Conservation (phyloP, 352 stramenopile species). For the Phytophthora hibernalis region DNA sequence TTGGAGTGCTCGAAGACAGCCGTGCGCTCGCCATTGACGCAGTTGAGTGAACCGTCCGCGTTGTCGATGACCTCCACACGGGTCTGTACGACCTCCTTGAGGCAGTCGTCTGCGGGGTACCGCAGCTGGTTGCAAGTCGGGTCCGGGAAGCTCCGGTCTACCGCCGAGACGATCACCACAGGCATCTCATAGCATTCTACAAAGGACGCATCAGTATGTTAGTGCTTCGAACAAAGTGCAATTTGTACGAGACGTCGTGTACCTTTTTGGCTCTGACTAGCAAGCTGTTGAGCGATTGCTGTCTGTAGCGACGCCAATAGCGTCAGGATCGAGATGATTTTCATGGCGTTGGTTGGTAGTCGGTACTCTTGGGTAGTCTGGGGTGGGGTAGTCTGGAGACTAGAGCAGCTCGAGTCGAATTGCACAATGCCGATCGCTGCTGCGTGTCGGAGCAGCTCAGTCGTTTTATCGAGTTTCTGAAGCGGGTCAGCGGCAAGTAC, state of each 20-base stretch:
- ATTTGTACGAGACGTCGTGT: neutral
- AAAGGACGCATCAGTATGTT: neutral
- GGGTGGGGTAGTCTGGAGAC: constrained; percentile 26
- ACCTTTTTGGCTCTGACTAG: constrained; percentile 8
- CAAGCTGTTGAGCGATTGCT: constrained; percentile 18
- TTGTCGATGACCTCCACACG: constrained; percentile 75
- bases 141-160: constrained; percentile 65
- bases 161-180: constrained; percentile 67
- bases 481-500: neutral
- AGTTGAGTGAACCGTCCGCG: constrained; percentile 60
- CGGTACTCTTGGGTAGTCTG: constrained; percentile 16
- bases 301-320: constrained; percentile 28
- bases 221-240: neutral
- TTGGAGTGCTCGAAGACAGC: constrained; percentile 51
- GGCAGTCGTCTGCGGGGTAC: constrained; percentile 70
- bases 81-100: constrained; percentile 61
- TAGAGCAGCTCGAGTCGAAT: constrained; percentile 19
- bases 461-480: constrained; percentile 21
- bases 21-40: constrained; percentile 53
- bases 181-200: constrained; percentile 74
- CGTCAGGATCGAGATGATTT: constrained; percentile 26
- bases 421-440: constrained; percentile 21
- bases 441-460: neutral
- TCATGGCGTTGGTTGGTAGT: constrained; percentile 16
- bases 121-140: constrained; percentile 75